Evolutionary conservation across 306 rosid species (phyloP).

Genomic region (Cucumis melo): DNA sequence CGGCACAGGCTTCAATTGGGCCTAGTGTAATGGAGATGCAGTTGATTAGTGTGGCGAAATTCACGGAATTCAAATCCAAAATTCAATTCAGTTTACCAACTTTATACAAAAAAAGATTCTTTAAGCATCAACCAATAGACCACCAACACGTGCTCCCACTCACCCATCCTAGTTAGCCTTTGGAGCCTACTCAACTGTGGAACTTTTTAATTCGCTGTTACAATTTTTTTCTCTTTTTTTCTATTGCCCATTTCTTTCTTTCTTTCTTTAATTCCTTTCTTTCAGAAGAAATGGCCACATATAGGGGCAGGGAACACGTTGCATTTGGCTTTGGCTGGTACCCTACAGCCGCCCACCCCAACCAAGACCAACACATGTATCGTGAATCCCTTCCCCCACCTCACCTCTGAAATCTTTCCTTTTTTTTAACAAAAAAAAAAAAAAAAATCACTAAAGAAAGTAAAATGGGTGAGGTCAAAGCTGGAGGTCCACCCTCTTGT

Average conservation of each 20-base stretch:
- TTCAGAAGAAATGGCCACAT: background rate
- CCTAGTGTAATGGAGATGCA: background rate
- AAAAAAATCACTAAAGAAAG: background rate
- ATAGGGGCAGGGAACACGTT: background rate
- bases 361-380: background rate
- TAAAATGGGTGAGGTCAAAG: background rate
- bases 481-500: background rate
- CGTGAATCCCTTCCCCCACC: conserved; percentile 34
- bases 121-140: background rate
- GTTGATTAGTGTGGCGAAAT: background rate
- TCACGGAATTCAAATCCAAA: background rate
- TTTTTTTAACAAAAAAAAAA: background rate
- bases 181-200: background rate
- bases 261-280: background rate
- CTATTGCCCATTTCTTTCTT: background rate
- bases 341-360: background rate
- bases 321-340: background rate
- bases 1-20: background rate
- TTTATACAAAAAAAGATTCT: background rate
- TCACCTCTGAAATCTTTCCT: background rate
- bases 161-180: background rate
- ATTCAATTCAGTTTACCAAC: background rate
- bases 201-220: background rate
- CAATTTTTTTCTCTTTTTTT: background rate
- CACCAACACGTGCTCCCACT: background rate